phyloP scores from a whole-genome alignment of 2,329 filamentous ascomycete species.

The Colletotrichum sp. region DNA sequence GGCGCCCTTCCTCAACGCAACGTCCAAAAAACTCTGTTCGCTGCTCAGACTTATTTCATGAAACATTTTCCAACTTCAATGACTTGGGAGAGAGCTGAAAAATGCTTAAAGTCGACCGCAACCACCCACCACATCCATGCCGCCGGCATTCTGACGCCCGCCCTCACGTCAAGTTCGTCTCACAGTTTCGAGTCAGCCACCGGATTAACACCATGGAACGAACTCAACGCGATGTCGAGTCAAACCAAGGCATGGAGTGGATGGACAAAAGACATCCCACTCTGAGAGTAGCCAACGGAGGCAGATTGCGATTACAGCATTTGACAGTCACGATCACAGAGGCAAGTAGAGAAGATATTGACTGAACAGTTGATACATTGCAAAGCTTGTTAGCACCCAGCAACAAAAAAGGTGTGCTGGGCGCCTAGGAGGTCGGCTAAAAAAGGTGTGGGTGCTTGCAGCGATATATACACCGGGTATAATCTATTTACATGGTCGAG shows the following conservation, averaged over 20 bases:
- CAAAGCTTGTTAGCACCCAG: conserved; percentile 5
- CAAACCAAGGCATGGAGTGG: not conserved
- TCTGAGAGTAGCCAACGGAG: no score
- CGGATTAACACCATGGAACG: not conserved
- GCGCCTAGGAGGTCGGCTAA: not conserved
- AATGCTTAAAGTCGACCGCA: not conserved
- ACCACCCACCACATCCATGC: not conserved
- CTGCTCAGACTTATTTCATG: not conserved
- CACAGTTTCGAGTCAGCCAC: not conserved
- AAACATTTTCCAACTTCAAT: not conserved
- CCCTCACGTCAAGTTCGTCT: not conserved
- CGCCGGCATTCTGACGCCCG: not conserved
- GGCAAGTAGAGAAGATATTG: not conserved
- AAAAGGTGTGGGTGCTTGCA: conserved; percentile 8
- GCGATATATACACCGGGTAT: conserved; percentile 18
- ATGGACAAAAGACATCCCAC: no score
- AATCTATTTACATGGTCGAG: conserved; percentile 19
- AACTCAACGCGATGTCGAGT: not conserved
- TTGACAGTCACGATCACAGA: not conserved
- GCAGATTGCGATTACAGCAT: not conserved
- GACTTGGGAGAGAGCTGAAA: not conserved
- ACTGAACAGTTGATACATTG: conserved; percentile 12
- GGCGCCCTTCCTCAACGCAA: not conserved
- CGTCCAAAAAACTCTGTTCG: not conserved
- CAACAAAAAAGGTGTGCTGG: not conserved